These are phyloP conservation scores for Chrysoporthe puriensis DNA, from an alignment of 2,329 filamentous ascomycete species.

Conservation along the genomic window DNA sequence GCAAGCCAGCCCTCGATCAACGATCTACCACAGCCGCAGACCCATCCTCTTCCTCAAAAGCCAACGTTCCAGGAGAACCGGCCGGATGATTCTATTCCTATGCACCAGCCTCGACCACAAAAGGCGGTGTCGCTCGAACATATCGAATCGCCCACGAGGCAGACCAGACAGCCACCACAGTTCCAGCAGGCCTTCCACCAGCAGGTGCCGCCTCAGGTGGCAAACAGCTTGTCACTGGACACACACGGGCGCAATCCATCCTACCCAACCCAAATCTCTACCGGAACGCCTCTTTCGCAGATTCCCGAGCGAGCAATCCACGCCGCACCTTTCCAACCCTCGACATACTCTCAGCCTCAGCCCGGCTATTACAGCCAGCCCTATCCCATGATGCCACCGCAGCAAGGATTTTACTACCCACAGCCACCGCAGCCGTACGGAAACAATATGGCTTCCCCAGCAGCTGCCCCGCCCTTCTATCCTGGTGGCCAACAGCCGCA, in stretches of 20 bases:
- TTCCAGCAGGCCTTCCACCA: slow-evolving; percentile 90
- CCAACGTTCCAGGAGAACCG: slow-evolving; percentile 61
- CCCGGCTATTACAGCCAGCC: slow-evolving; percentile 61
- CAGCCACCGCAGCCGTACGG: slow-evolving; percentile 46
- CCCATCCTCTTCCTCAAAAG: slow-evolving; percentile 61
- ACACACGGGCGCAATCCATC: slow-evolving; percentile 69
- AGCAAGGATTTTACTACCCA: slow-evolving; percentile 72
- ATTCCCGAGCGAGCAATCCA: slow-evolving; percentile 93
- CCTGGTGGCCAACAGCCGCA: slow-evolving; percentile 55
- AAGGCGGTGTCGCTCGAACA: slow-evolving; percentile 92
- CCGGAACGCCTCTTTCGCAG: slow-evolving; percentile 82
- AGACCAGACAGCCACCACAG: slow-evolving; percentile 49
- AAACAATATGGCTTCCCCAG: slow-evolving; percentile 45
- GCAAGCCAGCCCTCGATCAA: slow-evolving; percentile 48
- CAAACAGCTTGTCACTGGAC: slow-evolving; percentile 59
- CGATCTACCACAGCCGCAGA: slow-evolving; percentile 60
- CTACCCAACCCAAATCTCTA: slow-evolving; percentile 71
- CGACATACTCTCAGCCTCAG: slow-evolving; percentile 63
- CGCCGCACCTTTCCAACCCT: slow-evolving; percentile 85
- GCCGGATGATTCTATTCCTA: slow-evolving; percentile 59
- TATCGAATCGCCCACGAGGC: slow-evolving; percentile 78
- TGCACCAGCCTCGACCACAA: slow-evolving; percentile 94
- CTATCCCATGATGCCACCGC: slow-evolving; percentile 61
- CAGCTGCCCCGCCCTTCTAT: slow-evolving; percentile 58
- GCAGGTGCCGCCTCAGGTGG: slow-evolving; percentile 80